A percentile compares a stretch with the other conserved stretches of the same genome.
Conservation (phyloP, 495 filamentous ascomycete genomes). For the Hypoxylon intermedium region DNA sequence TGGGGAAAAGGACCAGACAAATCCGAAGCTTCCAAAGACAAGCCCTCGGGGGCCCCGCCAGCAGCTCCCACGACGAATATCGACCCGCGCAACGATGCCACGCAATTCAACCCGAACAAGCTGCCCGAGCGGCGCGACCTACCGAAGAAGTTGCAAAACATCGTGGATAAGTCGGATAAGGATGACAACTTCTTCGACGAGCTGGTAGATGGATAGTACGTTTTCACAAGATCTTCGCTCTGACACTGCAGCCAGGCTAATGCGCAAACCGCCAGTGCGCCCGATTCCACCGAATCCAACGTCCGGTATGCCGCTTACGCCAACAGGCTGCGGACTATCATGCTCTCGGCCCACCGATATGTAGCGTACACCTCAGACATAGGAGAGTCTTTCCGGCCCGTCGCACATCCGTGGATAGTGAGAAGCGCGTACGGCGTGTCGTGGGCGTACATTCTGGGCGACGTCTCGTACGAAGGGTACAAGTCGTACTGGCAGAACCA, state of each 20-base stretch:
- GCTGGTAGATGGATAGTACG: conserved; percentile 81
- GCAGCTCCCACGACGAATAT: conserved; percentile 36
- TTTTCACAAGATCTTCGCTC: conserved; percentile 37
- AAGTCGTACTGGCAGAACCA: conserved; percentile 90
- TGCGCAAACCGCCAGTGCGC: conserved; percentile 59
- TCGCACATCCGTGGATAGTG: conserved; percentile 85
- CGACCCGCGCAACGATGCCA: conserved; percentile 46
- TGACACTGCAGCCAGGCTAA: conserved; percentile 16
- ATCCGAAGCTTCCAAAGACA: conserved; percentile 41
- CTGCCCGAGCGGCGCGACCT: conserved; percentile 68
- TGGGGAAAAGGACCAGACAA: conserved; percentile 52
- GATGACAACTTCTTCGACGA: conserved; percentile 82
- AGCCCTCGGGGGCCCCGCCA: conserved; percentile 37
- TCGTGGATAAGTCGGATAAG: conserved; percentile 67
- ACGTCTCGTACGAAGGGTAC: conserved; percentile 93
- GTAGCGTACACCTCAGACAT: conserved; percentile 98
- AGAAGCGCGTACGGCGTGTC: conserved; percentile 86
- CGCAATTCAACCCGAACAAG: conserved; percentile 50
- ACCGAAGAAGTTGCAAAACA: conserved; percentile 71
- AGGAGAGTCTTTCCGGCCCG: conserved; percentile 92
- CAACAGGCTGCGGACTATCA: conserved; percentile 82
- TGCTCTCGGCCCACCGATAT: conserved; percentile 91
- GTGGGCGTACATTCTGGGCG: conserved; percentile 90
- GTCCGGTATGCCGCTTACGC: conserved; percentile 94
- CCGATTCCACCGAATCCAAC: conserved; percentile 81